Base-by-base conservation (phyloP, 495 filamentous ascomycete genomes). In the Aspergillus diversus region DNA sequence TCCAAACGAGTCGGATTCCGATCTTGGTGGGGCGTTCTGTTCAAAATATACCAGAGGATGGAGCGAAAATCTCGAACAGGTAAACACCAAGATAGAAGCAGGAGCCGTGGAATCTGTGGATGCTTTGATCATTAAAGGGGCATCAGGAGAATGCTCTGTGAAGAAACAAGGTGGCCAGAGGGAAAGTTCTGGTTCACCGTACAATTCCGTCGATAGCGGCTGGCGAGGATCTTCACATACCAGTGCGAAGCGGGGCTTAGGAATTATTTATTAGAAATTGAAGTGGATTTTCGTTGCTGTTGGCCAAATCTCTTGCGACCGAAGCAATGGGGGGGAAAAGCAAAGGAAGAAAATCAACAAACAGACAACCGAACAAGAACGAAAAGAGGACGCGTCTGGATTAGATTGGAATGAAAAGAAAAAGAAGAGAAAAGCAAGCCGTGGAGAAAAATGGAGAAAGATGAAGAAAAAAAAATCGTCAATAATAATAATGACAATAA, bases 101-200 rank as follows among this genome's bases (percentile, higher is more conserved):
- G 17, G 33, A 27, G 35, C 33, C 49, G 63, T 34, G 46, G 46
- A 15, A 47, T 61, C 37, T 53, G 33, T 33, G 51, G 33, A 48
- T 42, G 42, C n/a, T 51, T 55, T 39, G 57, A 61, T 63, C 60
- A 63, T 57, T 53, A 59, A 63, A 53, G 39, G 64, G 61, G 61
- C 35, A 34, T 59, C 32, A 57, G 33, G 39, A 63, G 60, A 62
- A 57, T 57, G 57, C 55, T 57, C 39, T 63, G 48, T 37, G 42
- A 67, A 63, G 51, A 47, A 52, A 64, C 58, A 21, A 61, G 58
- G 63, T 64, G 65, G 63, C 60, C 63, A 64, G 60, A 63, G 55
- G 42, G 59, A 60, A 57, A 33, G 48, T 51, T 71, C 61, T 57
- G 61, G 55, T 57, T 53, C 57, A 61, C 57, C 57, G 63, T 60